phyloP scores from a whole-genome alignment of 139 green algal genomes.

The Zygnema cylindricum region DNA sequence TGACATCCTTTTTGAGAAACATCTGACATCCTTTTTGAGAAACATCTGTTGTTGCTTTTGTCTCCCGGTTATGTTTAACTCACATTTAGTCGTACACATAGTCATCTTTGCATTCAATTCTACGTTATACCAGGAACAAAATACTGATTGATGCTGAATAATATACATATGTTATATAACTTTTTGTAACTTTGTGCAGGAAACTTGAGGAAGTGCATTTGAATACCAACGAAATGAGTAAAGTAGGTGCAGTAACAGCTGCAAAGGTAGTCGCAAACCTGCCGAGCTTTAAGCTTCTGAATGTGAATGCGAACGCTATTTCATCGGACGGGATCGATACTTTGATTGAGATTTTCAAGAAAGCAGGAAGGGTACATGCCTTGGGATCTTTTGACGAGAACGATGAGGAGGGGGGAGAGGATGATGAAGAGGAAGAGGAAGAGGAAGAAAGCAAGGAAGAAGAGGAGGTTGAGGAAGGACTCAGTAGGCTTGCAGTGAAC shows the following conservation, averaged over 20 bases:
- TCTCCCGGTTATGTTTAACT: no score
- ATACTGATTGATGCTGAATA: background rate
- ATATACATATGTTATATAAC: background rate
- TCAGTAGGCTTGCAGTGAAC: no score
- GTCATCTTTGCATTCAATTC: no score
- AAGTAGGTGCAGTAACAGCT: conserved; percentile 36
- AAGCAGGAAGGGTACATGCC: conserved; percentile 1
- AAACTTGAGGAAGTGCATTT: conserved; percentile 46
- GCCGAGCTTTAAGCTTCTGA: conserved; percentile 43
- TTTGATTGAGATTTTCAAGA: conserved; percentile 3
- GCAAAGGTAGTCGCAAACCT: conserved; percentile 35
- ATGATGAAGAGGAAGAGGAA: conserved; percentile 46
- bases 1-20: no score
- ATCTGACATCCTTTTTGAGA: no score
- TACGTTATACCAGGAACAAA: no score
- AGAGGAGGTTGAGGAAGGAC: conserved; percentile 15
- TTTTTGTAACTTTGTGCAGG: conserved; percentile 31
- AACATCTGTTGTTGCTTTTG: no score
- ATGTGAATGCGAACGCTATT: conserved; percentile 55
- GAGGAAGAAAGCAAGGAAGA: conserved; percentile 1
- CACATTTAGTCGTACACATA: no score
- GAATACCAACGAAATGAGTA: conserved; percentile 18
- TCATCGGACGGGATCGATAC: conserved; percentile 39
- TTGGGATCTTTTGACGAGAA: conserved; percentile 49
- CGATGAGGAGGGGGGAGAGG: conserved; percentile 37